Evolutionary conservation across 495 filamentous ascomycete genomes (phyloP), one percentile per base, ranked within the genome.

Genomic region (Penicillium cataractarum): DNA sequence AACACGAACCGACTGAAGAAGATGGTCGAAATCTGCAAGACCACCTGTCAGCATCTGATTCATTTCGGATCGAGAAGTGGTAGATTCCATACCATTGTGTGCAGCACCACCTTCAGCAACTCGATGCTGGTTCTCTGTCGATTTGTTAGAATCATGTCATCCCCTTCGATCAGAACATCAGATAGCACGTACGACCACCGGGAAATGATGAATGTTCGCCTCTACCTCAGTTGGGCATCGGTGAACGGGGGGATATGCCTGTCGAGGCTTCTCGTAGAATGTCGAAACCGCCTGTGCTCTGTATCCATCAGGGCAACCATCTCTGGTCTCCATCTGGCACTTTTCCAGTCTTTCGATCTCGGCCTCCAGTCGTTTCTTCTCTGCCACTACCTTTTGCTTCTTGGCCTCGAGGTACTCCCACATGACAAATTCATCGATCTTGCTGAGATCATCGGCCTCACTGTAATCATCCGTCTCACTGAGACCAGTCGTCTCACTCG

Each of bases 101-200:
- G 80, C 12, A 84, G 42, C 64, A 82, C 75, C 5, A 80, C 80
- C 62, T 83, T 79, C 9, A 83, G 71, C 49, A 84, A 68, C 58
- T 83, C 78, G 35, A 80, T 68, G 58, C 81, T 85, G 57, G 84
- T 81, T 44, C 74, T 74, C 58, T 80, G 72, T 53, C 63, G 63
- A n/a, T 52, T 59, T 24, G 58, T 64, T n/a, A 61, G 40, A 10
- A 48, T 49, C 33, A 46, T 46, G 19, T 3, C 8, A 6, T 21
- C 3, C 17, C 26, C 19, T 53, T 17, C 21, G 21, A 19, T 13
- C 6, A 12, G 22, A 40, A 26, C 22, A 42, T 26, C 35, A 37
- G 8, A 27, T 9, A n/a, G 7, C 17, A 56, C 22, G 10, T 7
- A 40, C 22, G n/a, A 50, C 21, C 22, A 50, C 46, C 4, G 46